Evolutionary conservation across 345 rosid genomes (phyloP).

Genomic region (Conringia planisiliqua): DNA sequence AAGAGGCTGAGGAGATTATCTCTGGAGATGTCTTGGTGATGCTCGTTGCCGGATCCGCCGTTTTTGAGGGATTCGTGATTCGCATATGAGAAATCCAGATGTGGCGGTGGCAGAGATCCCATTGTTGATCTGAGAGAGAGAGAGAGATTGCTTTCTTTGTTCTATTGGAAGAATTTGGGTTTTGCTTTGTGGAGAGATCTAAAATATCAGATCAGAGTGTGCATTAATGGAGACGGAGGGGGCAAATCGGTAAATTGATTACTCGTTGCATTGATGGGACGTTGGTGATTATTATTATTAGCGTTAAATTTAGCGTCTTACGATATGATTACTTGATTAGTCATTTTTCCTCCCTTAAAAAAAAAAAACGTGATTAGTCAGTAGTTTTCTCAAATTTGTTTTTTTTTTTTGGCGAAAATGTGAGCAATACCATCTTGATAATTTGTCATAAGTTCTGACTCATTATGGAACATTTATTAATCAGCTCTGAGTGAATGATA

Average conservation of each 20-base stretch:
- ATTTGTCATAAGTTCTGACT: neutral
- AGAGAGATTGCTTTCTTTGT: neutral
- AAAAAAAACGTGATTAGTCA: too few species aligned
- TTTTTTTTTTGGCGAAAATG: too few species aligned
- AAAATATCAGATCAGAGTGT: neutral
- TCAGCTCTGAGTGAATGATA: neutral
- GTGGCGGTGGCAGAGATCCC: slow-evolving; percentile 33
- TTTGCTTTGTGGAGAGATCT: neutral
- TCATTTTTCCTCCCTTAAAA: too few species aligned
- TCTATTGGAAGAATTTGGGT: neutral
- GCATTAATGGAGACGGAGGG: slow-evolving; percentile 21
- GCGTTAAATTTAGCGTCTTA: too few species aligned
- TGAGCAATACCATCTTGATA: neutral
- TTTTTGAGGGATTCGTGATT: slow-evolving; percentile 3
- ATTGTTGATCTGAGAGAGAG: slow-evolving; percentile 2
- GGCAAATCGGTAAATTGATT: neutral
- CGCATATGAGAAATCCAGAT: slow-evolving; percentile 7
- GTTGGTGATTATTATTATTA: neutral
- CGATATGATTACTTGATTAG: too few species aligned
- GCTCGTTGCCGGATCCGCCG: slow-evolving; percentile 14
- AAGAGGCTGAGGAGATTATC: slow-evolving; percentile 67
- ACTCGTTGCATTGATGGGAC: neutral
- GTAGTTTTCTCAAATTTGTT: too few species aligned
- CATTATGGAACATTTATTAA: neutral
- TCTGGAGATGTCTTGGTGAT: slow-evolving; percentile 38